A percentile compares a stretch with the other conserved stretches of the same genome.
Conservation (phyloP, 2,329 filamentous ascomycete species). For the Graphilbum sp. region DNA sequence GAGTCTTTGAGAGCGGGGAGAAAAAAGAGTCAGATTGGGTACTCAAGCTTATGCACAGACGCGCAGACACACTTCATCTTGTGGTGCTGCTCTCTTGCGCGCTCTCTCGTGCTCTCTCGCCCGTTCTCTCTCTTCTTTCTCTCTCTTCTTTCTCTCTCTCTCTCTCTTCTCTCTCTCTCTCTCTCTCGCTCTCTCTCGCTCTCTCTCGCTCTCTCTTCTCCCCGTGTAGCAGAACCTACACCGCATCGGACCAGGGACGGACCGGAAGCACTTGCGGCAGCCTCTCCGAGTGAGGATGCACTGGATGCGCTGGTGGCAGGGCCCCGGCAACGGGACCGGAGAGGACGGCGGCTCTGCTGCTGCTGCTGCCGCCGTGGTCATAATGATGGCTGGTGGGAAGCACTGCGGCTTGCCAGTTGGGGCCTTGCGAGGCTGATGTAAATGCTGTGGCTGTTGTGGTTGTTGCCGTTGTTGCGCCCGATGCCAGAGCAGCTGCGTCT, state of each 20-base stretch:
- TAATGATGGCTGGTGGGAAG: too few species aligned
- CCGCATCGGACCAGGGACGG: slow-evolving; percentile 8
- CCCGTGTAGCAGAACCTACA: slow-evolving; percentile 8
- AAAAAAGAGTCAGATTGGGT: not conserved
- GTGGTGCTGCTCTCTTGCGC: too few species aligned
- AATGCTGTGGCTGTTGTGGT: not conserved
- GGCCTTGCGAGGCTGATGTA: not conserved
- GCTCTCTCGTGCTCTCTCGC: too few species aligned
- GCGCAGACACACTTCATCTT: too few species aligned
- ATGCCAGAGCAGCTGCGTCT: too few species aligned
- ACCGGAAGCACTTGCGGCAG: slow-evolving; percentile 6
- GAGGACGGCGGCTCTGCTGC: not conserved
- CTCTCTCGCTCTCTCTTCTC: not conserved
- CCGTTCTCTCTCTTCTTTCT: not conserved
- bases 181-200: not conserved
- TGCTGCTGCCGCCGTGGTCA: not conserved
- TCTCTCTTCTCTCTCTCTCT: not conserved
- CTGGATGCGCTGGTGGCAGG: not conserved
- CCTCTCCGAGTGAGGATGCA: not conserved
- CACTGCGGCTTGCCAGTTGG: too few species aligned
- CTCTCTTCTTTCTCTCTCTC: not conserved
- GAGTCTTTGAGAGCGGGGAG: not conserved
- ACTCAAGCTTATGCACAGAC: too few species aligned
- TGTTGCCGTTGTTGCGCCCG: not conserved
- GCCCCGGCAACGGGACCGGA: too few species aligned